These are phyloP conservation scores for Entomophthora muscae DNA, from an alignment of 371 early-diverging fungal species.

Conservation along the genomic window DNA sequence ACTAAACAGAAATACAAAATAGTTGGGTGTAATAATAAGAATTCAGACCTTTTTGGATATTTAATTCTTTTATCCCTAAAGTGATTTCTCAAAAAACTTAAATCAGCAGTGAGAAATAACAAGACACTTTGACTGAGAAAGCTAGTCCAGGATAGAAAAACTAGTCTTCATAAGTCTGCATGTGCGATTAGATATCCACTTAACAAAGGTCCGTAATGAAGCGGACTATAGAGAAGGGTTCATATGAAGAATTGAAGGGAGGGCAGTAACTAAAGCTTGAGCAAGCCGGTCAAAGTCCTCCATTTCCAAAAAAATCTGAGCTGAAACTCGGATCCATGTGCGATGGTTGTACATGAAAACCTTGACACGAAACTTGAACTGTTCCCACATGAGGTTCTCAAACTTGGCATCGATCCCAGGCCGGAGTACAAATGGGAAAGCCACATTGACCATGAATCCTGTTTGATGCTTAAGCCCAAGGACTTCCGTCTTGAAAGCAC, in stretches of 20 bases:
- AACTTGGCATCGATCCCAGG: neutral
- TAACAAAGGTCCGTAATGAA: no score
- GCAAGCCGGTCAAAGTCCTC: constrained; percentile 26
- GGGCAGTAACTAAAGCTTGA: neutral
- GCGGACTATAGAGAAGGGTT: neutral
- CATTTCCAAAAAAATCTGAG: constrained; percentile 38
- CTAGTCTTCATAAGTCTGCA: no score
- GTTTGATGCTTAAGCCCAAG: constrained; percentile 26
- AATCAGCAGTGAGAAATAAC: no score
- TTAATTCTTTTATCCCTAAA: no score
- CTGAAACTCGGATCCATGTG: constrained; percentile 30
- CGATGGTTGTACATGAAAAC: constrained; percentile 22
- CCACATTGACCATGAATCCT: constrained; percentile 37
- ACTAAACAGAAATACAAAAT: no score
- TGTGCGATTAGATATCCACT: no score
- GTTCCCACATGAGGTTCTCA: neutral
- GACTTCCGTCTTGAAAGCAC: constrained; percentile 28
- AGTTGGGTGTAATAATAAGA: no score
- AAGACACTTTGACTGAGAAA: no score
- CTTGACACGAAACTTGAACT: constrained; percentile 12
- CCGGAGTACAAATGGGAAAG: constrained; percentile 21
- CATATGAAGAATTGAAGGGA: neutral
- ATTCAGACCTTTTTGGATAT: no score
- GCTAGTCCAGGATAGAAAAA: no score
- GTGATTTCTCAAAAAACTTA: no score